phyloP scores from a whole-genome alignment of 495 filamentous ascomycete species.

The Pseudomonodictys pantanalensis region DNA sequence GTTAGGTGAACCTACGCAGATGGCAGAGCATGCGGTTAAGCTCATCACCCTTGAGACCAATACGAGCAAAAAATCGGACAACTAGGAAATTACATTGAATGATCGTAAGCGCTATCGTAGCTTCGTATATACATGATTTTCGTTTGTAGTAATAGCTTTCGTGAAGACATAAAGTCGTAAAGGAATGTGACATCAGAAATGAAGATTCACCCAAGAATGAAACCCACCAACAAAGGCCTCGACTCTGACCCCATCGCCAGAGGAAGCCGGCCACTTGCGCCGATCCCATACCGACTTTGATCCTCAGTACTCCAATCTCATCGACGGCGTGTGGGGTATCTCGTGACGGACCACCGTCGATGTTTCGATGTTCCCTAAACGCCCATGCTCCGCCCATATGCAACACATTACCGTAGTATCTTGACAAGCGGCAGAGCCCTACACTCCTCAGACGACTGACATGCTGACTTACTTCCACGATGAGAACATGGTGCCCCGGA shows the following conservation, averaged over 20 bases:
- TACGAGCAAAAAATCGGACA: too few species aligned
- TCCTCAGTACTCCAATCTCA: not conserved
- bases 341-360: not conserved
- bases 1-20: too few species aligned
- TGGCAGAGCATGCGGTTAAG: too few species aligned
- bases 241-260: conserved; percentile 18
- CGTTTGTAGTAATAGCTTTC: not conserved
- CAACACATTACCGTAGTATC: not conserved
- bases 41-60: too few species aligned
- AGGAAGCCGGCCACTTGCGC: conserved; percentile 36
- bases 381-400: not conserved
- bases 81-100: conserved; percentile 24
- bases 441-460: not conserved
- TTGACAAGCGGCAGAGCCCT: not conserved
- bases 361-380: not conserved
- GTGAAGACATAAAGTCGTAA: conserved; percentile 1
- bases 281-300: conserved; percentile 14
- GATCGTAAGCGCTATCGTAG: conserved; percentile 10
- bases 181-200: conserved; percentile 3
- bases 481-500: conserved; percentile 42
- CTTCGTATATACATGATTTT: conserved; percentile 17
- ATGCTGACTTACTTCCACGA: conserved; percentile 35
- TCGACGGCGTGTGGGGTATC: not conserved
- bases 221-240: conserved; percentile 11
- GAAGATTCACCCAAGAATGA: conserved; percentile 3